phyloP scores from a whole-genome alignment of 176 grass and related monocot genomes.

The Oryza longistaminata region DNA sequence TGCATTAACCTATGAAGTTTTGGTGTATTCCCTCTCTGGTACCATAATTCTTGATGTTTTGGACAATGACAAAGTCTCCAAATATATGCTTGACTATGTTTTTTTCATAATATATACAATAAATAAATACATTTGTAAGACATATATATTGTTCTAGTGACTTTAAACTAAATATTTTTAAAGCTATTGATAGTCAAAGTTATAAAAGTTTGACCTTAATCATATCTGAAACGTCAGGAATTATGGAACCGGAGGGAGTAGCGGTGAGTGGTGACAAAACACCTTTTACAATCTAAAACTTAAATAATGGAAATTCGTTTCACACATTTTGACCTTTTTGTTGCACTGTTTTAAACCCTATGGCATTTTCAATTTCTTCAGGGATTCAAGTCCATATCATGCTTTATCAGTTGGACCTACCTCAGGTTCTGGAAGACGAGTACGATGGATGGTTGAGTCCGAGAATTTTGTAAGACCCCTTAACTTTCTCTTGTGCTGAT shows the following conservation, averaged over 20 bases:
- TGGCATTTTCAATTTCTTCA: not conserved
- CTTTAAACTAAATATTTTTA: no score
- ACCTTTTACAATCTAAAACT: not conserved
- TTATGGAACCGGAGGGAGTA: no score
- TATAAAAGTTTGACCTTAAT: no score
- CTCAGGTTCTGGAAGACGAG: slow-evolving; percentile 69
- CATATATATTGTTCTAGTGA: no score
- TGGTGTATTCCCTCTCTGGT: no score
- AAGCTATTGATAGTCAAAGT: no score
- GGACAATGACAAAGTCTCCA: no score
- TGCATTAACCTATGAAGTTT: not conserved
- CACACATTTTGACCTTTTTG: not conserved
- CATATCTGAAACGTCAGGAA: no score
- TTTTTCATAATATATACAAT: no score
- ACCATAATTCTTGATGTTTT: no score
- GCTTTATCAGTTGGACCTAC: slow-evolving; percentile 68
- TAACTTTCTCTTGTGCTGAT: not conserved
- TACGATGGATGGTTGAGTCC: slow-evolving; percentile 48
- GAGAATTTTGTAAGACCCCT: slow-evolving; percentile 53
- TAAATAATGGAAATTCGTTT: not conserved
- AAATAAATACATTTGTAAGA: no score
- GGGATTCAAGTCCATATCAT: slow-evolving; percentile 70
- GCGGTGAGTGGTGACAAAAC: not conserved
- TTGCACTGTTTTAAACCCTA: not conserved
- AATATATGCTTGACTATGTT: no score